Base-by-base conservation (phyloP, 495 filamentous ascomycete species). In the Achaetomiella virescens region DNA sequence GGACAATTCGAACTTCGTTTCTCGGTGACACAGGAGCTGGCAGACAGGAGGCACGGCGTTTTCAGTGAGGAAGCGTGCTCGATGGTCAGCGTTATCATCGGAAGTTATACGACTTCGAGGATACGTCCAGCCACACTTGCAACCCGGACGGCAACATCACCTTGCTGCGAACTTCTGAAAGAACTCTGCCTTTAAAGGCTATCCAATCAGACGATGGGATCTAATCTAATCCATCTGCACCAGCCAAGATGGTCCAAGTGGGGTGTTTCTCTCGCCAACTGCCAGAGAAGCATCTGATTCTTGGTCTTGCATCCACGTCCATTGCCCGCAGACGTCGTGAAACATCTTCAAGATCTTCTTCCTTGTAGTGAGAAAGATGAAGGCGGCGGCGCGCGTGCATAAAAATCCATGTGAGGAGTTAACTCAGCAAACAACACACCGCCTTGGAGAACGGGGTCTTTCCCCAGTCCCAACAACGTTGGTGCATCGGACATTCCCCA, bases 401-500 rank as follows among this genome's bases (percentile, higher is more conserved):
- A 4, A 17, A 4, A 38, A 14, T 3, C 17, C 33, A n/a, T 38
- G n/a, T 46, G 15, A 40, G 27, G n/a, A 18, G n/a, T n/a, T n/a
- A n/a, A n/a, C n/a, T n/a, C n/a, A n/a, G n/a, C n/a, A n/a, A n/a
- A n/a, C n/a, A n/a, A n/a, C n/a, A n/a, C n/a, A n/a, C n/a, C n/a
- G n/a, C n/a, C n/a, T n/a, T n/a, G n/a, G n/a, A n/a, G n/a, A n/a
- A n/a, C n/a, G n/a, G n/a, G n/a, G n/a, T n/a, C n/a, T n/a, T n/a
- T n/a, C n/a, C n/a, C n/a, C n/a, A n/a, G n/a, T n/a, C n/a, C n/a
- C n/a, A n/a, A n/a, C n/a, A n/a, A n/a, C n/a, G 48, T 62, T 62
- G 59, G 56, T 33, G 48, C 41, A 21, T 38, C 64, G 64, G 64
- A 67, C 62, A 62, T 67, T 62, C 64, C 64, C 64, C 64, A 67